Conservation (phyloP, 192 early-diverging fungal species). For the Coemansia sp. region DNA sequence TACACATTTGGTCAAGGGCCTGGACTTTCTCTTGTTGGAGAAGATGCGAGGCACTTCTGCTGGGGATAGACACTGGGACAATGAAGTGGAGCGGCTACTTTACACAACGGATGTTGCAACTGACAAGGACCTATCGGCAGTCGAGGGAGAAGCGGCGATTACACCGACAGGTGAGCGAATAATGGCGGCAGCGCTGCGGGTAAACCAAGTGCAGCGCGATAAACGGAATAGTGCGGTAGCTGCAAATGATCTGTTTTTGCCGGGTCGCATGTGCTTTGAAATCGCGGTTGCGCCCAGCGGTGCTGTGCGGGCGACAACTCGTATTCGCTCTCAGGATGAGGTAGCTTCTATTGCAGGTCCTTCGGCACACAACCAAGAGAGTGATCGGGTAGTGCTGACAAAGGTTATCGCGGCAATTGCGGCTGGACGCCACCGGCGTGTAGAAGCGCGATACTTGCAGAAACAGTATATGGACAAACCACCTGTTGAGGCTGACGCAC, state of each 20-base stretch:
- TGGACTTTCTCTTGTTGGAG: conserved; percentile 82
- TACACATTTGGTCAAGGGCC: conserved; percentile 92
- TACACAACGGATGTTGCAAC: neutral
- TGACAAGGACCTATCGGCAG: neutral
- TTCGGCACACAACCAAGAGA: neutral
- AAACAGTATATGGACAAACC: neutral
- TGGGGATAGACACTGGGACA: conserved; percentile 50
- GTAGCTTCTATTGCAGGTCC: conserved; percentile 17
- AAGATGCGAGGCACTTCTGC: conserved; percentile 62
- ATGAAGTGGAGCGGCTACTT: conserved; percentile 37
- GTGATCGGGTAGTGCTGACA: conserved; percentile 22
- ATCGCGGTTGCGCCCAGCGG: conserved; percentile 59
- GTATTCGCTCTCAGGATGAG: conserved; percentile 75
- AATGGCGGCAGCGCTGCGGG: conserved; percentile 33
- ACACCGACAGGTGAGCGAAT: conserved; percentile 26
- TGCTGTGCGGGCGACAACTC: conserved; percentile 70
- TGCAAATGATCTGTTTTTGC: conserved; percentile 70
- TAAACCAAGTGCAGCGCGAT: conserved; percentile 47
- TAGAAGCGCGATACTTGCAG: neutral
- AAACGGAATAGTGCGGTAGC: conserved; percentile 47
- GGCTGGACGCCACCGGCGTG: conserved; percentile 30
- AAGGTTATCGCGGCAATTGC: conserved; percentile 52
- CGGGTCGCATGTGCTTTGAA: conserved; percentile 76
- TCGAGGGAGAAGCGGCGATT: neutral
- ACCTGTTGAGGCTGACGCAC: conserved; percentile 15